Conservation (phyloP, 73 alveolate species). For the Blepharisma stoltei region DNA sequence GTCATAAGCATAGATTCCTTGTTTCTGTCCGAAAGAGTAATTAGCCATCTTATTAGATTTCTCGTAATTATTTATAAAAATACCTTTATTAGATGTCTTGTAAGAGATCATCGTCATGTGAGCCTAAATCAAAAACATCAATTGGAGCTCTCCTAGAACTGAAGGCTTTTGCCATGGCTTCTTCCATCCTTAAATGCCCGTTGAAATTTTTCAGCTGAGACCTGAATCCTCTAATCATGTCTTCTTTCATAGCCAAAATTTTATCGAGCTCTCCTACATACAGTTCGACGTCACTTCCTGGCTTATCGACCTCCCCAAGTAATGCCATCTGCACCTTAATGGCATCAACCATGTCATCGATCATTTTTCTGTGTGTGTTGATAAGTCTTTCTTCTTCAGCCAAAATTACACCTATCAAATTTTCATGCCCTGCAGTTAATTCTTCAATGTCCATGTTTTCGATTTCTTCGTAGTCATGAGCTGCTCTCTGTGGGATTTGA, state of each 20-base stretch:
- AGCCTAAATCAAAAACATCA: constrained; percentile 27
- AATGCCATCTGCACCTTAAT: constrained; percentile 93
- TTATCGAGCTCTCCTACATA: constrained; percentile 86
- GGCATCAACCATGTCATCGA: constrained; percentile 96
- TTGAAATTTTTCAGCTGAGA: constrained; percentile 51
- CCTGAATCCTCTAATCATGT: constrained; percentile 53
- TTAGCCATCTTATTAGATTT: too few species aligned
- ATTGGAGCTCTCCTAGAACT: neutral
- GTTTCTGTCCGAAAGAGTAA: too few species aligned
- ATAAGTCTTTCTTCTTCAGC: constrained; percentile 98
- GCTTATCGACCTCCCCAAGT: constrained; percentile 96
- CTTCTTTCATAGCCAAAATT: constrained; percentile 73
- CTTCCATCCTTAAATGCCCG: constrained; percentile 56
- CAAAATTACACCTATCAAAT: constrained; percentile 88
- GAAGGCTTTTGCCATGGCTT: constrained; percentile 28
- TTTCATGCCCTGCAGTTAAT: constrained; percentile 88
- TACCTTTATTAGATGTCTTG: neutral
- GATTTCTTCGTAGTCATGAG: neutral
- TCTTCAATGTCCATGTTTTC: constrained; percentile 23
- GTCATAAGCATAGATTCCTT: too few species aligned
- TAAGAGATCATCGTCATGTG: constrained; percentile 19
- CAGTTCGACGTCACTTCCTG: constrained; percentile 98
- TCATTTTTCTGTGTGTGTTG: constrained; percentile 88
- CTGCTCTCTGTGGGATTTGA: neutral
- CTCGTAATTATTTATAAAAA: too few species aligned